Evolutionary conservation across 164 flowering plant genomes (phyloP), one percentile per base, ranked within the genome.

Genomic region (Kingdonia uniflora): DNA sequence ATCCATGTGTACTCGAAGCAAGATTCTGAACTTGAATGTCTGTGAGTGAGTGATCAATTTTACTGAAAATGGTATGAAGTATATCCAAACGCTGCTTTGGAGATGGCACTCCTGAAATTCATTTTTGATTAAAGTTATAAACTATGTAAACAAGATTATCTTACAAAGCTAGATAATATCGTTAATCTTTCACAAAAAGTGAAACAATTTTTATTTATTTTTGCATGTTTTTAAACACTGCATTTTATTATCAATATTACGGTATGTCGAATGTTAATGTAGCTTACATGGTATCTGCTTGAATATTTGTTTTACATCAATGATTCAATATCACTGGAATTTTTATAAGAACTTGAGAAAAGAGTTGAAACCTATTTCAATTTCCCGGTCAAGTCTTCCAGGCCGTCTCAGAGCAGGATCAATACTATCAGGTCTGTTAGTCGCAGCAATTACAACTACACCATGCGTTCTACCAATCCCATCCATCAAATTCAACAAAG

Each of bases 341-440:
- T 29, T 29, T 29, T 29, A 29, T 29, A 8, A 8, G 35, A 29
- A 29, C 35, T 8, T 29, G 35, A 8, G 8, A 29, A 29, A 29
- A 29, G 35, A 29, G 8, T 3, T 29, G 35, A 25, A 71, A 87
- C 97, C 97, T 52, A 94, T 81, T 69, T 89, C 96, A 71, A 94
- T 79, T 79, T 94, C 97, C 66, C 76, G 70, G 62, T 82, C 99
- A 65, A 94, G 71, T 74, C 97, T 71, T 66, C 99, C 99, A 50
- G 95, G 92, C 48, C 95, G 73, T 64, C 99, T 80, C 45, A 94
- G 81, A 24, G 96, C 97, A 65, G 97, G 84, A 51, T 94, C 96
- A 71, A 94, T 76, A 67, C 77, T 69, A 62, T 87, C 97, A 62
- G 82, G 86, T 57, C 88, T 72, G 55, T 82, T 89, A 58, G 90